Evolutionary conservation across 2,329 filamentous ascomycete species (phyloP), one percentile per base, ranked within the genome.

Genomic region (Coniella lustricola): DNA sequence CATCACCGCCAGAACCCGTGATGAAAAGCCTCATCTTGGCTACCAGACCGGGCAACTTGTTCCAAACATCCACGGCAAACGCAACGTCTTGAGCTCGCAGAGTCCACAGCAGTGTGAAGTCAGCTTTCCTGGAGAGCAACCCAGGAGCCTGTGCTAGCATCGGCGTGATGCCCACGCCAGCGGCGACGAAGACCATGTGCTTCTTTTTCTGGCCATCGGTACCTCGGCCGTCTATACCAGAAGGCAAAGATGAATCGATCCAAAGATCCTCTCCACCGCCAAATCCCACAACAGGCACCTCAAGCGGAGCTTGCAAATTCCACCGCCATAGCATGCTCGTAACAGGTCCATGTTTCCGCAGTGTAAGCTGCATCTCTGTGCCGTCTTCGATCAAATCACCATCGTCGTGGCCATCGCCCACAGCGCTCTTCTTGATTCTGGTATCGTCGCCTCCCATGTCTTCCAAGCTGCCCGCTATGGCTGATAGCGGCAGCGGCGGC

Each of bases 81-180:
- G 70, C 70, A 1, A 87, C 48, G 63, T 94, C 89, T 3, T 70
- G 72, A 0, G 64, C 62, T 7, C 75, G 70, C 3, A 90, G 56
- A 2, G 79, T 82, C 89, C 88, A 94, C 1, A 89, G 69, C 4
- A 93, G 60, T 21, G 58, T 66, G 33, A 93, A 60, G 3, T 5
- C 67, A 54, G 50, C 70, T 63, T 1, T 20, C 7, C 39, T 36
- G 4, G 41, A 35, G 18, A 88, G 60, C 5, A 74, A 64, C 0
- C 67, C 69, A 0, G 60, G 59, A n/a, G 81, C 72, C 56, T 88
- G 85, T 0, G 82, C 80, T n/a, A 94, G 69, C 3, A 93, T 57
- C 2, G 89, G 89, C 22, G 89, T 95, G 52, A 94, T 87, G 0
- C 89, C 89, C 7, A 95, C 85, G 3, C 89, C 89, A 0, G 79